These are phyloP conservation scores for Tuber magnatum DNA, from an alignment of 495 filamentous ascomycete genomes.

Conservation along the genomic window DNA sequence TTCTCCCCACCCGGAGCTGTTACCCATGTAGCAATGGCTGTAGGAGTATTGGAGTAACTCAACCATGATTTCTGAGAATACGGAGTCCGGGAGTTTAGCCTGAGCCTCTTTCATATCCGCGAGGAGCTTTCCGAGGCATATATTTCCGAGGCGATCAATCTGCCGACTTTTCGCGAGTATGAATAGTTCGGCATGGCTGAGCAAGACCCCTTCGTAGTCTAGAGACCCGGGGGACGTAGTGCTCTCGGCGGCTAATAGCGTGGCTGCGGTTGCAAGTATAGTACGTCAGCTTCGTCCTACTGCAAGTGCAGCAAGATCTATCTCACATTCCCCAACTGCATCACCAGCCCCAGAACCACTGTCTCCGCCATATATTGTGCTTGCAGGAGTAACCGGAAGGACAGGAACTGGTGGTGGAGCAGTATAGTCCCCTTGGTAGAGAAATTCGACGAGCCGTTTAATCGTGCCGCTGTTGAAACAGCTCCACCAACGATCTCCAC, in stretches of 20 bases:
- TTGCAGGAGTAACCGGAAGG: neutral
- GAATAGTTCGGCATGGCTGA: neutral
- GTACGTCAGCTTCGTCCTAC: neutral
- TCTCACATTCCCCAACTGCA: neutral
- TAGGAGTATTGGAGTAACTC: neutral
- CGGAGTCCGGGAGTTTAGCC: neutral
- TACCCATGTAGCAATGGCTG: neutral
- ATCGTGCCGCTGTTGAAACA: conserved; percentile 7
- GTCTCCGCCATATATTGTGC: neutral
- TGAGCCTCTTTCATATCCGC: neutral
- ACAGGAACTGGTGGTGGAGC: neutral
- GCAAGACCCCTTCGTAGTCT: neutral
- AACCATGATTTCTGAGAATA: neutral
- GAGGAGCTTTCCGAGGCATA: neutral
- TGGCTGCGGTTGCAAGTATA: neutral
- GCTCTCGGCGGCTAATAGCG: neutral
- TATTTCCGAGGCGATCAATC: neutral
- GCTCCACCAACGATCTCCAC: neutral
- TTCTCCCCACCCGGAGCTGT: neutral
- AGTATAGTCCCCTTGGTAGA: conserved; percentile 14
- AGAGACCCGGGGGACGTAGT: neutral
- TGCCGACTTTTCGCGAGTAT: neutral
- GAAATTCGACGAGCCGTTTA: conserved; percentile 12
- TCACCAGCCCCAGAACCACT: too few species aligned
- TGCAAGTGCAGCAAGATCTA: neutral